Evolutionary conservation across 176 grass and related monocot species (phyloP).

Genomic region (Triticum monococcum): DNA sequence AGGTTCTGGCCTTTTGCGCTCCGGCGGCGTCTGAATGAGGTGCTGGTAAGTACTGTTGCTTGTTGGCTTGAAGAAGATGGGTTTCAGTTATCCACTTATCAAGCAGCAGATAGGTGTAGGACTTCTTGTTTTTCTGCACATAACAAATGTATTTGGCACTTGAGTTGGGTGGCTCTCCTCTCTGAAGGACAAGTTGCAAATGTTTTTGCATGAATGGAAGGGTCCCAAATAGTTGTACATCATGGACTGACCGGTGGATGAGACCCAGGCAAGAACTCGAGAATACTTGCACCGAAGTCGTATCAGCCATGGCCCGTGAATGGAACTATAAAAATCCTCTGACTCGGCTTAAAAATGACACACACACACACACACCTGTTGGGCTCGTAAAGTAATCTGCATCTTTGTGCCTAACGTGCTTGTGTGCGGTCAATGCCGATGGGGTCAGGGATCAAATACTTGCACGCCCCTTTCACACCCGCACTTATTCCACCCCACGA

Average conservation of each 20-base stretch:
- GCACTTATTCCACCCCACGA: conserved; percentile 10
- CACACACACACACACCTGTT: neutral
- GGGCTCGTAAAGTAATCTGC: neutral
- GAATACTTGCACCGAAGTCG: neutral
- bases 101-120: neutral
- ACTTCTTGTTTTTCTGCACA: neutral
- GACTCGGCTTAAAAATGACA: neutral
- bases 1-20: neutral
- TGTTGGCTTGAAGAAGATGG: conserved; percentile 11
- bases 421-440: neutral
- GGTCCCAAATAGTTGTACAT: too few relatives aligned
- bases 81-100: neutral
- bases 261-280: neutral
- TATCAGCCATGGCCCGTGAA: neutral
- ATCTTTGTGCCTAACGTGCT: neutral
- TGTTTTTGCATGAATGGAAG: neutral
- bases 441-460: neutral
- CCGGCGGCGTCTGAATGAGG: neutral
- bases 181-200: neutral
- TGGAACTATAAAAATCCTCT: neutral
- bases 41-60: neutral
- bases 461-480: neutral
- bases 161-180: neutral
- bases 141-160: neutral
- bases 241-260: neutral